Base-by-base conservation (phyloP, 768 basidiomycete species). In the Epithele typhae region DNA sequence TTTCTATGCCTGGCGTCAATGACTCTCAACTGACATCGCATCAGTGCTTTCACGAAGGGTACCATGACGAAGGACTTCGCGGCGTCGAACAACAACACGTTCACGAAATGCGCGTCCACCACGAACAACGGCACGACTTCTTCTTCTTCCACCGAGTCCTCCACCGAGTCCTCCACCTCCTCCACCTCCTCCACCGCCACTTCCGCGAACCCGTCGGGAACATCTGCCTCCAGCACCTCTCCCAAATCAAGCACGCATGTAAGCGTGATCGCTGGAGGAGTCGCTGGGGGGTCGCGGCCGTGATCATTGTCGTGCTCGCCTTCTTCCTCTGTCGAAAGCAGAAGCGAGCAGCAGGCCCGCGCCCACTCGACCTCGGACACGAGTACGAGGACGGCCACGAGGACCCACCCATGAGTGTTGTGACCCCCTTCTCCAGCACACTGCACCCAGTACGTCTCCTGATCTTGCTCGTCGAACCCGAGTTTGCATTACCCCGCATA, bases 71-170 rank as follows among this genome's bases (percentile, higher is more conserved):
- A 33, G 25, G 46, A 55, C 33, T 43, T 48, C 7, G 54, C 54
- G 12, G 43, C 40, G 19, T 40, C 49, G 19, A 43, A 51, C 37
- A 55, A 55, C 45, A 51, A 55, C 44, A 51, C 54, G 5, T 55
- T 51, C 36, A 55, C 54, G 17, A 35, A 51, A n/a, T 55, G 54
- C 46, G 44, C 38, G 27, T 53, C 52, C 2, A 53, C 46, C 4
- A 45, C 43, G n/a, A 42, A 32, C 21, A 23, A 36, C 40, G 40
- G 12, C 18, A 37, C 34, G n/a, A n/a, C 14, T 10, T 21, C n/a
- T n/a, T 38, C 38, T 23, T 23, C 48, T 30, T 23, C 15, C n/a
- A 5, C 35, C 2, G 11, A 24, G 24, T 25, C 34, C 14, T 4
- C 34, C 1, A 32, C 5, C 24, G 15, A 39, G 2, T 42, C 41